Evolutionary conservation across 306 rosid genomes (phyloP), one percentile per base, ranked within the genome.

Genomic region (Castanopsis chinensis): DNA sequence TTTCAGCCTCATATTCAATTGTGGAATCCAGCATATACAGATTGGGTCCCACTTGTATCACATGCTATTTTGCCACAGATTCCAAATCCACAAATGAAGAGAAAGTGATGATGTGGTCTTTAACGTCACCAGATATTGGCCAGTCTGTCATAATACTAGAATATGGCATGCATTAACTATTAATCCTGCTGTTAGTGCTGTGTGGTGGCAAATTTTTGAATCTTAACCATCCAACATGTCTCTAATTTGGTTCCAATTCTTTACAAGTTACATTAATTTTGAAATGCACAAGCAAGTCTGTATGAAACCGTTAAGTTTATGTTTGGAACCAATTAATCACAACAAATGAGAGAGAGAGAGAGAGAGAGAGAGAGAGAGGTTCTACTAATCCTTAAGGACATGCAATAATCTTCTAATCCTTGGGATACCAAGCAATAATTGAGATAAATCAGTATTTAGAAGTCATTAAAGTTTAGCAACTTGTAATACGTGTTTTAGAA

Each of bases 31-130:
- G 15, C 70, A 2, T 17, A 25, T n/a, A 41, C 18, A 18, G 55
- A 45, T 51, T 1, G 49, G 85, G 77, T 23, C 68, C 89, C 87
- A 80, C 83, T 41, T 27, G 23, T 23, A 57, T 69, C 79, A 70
- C 28, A 67, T 63, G 76, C 72, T 18, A 69, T 63, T 37, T 73
- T 80, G 69, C 33, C 33, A 10, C 74, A 10, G 83, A 80, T 77
- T 77, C 43, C 72, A 5, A 41, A 45, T 73, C 73, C 54, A 20
- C 6, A 5, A 71, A 28, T 43, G 79, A 79, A 71, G 53, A 75
- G 73, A 67, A 67, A 35, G 18, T 33, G 14, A 33, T n/a, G 25
- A 33, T n/a, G 72, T 67, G 72, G 13, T 45, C n/a, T 67, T 19
- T 19, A 67, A 19, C 51, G 52, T 11, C 72, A 4, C 72, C 72